These are phyloP conservation scores for Orbilia blumenaviensis DNA, from an alignment of 2,329 filamentous ascomycete genomes.

Conservation along the genomic window DNA sequence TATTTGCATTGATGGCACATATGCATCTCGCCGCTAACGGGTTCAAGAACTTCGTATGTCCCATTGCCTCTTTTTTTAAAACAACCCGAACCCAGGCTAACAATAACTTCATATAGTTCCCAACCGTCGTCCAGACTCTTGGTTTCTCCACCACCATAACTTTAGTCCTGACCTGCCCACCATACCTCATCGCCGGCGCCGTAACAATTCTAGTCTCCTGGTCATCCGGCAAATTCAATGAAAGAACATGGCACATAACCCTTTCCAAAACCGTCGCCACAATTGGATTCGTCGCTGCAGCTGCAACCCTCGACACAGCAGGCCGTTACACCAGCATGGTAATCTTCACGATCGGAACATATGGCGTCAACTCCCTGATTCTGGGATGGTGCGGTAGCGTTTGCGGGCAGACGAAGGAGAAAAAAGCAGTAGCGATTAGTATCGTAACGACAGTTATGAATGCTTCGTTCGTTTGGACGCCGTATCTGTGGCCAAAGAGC, in stretches of 20 bases:
- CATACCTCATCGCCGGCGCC: constrained; percentile 65
- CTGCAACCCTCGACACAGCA: constrained; percentile 61
- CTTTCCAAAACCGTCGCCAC: constrained; percentile 62
- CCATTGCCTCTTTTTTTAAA: constrained; percentile 56
- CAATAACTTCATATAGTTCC: constrained; percentile 59
- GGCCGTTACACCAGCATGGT: constrained; percentile 63
- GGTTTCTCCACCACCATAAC: constrained; percentile 66
- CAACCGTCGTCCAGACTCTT: constrained; percentile 65
- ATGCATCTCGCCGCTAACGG: constrained; percentile 67
- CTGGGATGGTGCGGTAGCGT: constrained; percentile 64
- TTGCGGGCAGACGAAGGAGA: constrained; percentile 65
- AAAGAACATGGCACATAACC: constrained; percentile 66
- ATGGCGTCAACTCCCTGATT: constrained; percentile 63
- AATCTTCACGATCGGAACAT: constrained; percentile 62
- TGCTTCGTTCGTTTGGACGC: constrained; percentile 66
- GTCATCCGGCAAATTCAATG: constrained; percentile 65
- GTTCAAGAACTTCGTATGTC: constrained; percentile 61
- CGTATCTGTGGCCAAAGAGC: constrained; percentile 65
- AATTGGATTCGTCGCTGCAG: constrained; percentile 63
- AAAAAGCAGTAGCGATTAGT: constrained; percentile 64
- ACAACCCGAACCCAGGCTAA: not conserved
- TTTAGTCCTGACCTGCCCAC: constrained; percentile 66
- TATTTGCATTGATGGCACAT: constrained; percentile 68
- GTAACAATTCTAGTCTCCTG: constrained; percentile 65
- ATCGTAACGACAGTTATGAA: constrained; percentile 66